Evolutionary conservation across 345 rosid species (phyloP).

Genomic region (Salix suchowensis): DNA sequence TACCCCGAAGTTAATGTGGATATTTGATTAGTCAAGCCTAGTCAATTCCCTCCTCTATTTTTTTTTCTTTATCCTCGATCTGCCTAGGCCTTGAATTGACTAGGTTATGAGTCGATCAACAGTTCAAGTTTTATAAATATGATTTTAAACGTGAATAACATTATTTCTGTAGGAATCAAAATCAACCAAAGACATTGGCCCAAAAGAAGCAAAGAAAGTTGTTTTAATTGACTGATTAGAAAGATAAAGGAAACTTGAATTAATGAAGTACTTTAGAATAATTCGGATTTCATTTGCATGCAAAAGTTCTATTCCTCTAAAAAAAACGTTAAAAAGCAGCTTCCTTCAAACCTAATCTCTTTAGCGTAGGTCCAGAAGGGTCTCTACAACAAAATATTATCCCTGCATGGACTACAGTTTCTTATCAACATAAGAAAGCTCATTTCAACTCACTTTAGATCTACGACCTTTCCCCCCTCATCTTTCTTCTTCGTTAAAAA

Average conservation of each 20-base stretch:
- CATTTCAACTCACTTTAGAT: constrained; percentile 45
- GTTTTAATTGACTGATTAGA: constrained; percentile 14
- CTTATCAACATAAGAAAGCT: constrained; percentile 39
- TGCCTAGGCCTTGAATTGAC: too few relatives aligned
- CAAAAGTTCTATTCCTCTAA: constrained; percentile 34
- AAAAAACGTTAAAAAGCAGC: constrained; percentile 34
- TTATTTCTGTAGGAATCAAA: constrained; percentile 7
- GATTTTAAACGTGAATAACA: background rate
- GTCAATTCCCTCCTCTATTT: too few relatives aligned
- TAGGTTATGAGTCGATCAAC: too few relatives aligned
- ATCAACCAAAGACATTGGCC: constrained; percentile 23
- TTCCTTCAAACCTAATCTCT: constrained; percentile 25
- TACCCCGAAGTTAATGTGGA: too few relatives aligned
- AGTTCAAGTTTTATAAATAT: too few relatives aligned
- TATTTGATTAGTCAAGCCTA: too few relatives aligned
- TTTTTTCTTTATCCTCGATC: accelerated
- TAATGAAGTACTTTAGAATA: constrained; percentile 17
- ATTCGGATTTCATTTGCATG: constrained; percentile 36
- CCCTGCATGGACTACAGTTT: constrained; percentile 27
- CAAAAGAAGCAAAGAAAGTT: constrained; percentile 18
- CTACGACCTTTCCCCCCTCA: constrained; percentile 17
- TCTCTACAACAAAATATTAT: constrained; percentile 8
- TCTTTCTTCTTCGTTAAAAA: background rate
- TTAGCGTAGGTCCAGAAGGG: constrained; percentile 22
- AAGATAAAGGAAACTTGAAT: constrained; percentile 10